Conservation (phyloP, 164 flowering plant genomes). For the Liriodendron chinense region DNA sequence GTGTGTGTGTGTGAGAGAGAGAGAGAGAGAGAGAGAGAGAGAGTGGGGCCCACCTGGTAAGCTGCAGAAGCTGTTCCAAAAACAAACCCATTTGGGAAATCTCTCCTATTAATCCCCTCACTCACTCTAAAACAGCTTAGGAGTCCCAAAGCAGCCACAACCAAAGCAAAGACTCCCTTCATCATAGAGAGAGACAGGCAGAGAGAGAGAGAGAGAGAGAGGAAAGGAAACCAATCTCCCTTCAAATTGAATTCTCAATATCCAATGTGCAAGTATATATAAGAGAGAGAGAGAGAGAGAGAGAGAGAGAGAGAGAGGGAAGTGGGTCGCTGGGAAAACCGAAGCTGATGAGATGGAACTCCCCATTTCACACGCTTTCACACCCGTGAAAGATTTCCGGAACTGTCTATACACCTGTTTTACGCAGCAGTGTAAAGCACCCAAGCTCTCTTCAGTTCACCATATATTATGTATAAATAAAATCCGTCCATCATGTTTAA, state of each 20-base stretch:
- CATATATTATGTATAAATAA: no score
- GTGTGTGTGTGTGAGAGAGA: neutral
- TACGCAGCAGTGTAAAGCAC: no score
- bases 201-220: neutral
- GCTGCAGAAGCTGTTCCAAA: constrained; percentile 47
- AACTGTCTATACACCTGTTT: no score
- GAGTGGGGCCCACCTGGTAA: constrained; percentile 24
- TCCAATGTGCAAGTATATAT: neutral
- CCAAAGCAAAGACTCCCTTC: constrained; percentile 12
- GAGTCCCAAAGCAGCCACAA: constrained; percentile 23
- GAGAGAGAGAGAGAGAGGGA: neutral
- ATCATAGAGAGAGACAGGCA: neutral
- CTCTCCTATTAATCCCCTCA: constrained; percentile 23
- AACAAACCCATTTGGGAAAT: constrained; percentile 42
- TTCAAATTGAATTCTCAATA: neutral
- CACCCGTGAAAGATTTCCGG: neutral
- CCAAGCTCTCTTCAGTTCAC: no score
- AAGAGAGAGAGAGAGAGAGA: neutral
- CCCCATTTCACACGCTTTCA: constrained; percentile 1
- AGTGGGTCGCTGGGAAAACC: neutral
- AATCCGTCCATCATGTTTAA: no score
- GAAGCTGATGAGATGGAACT: neutral
- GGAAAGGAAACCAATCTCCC: neutral
- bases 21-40: neutral
- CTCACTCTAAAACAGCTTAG: constrained; percentile 20